Percentiles rank a stretch among this genome's conserved stretches.
These are phyloP conservation scores for Gastrolobium villosum DNA, from an alignment of 306 rosid species.

Conservation along the genomic window DNA sequence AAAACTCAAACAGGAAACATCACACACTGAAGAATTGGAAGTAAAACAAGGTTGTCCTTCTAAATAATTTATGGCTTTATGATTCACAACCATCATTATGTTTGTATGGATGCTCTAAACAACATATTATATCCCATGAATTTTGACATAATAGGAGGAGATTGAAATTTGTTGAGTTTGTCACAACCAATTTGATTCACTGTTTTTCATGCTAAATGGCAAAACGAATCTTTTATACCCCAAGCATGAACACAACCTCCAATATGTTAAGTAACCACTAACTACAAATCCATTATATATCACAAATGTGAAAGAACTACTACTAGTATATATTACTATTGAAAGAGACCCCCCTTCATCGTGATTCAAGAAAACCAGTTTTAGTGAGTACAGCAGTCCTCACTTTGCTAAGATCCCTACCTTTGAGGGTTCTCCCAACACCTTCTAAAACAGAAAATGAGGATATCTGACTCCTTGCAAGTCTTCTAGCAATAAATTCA, in stretches of 20 bases:
- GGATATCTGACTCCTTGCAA: conserved; percentile 81
- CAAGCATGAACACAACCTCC: conserved; percentile 31
- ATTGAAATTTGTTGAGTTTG: conserved; percentile 4
- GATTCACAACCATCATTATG: conserved; percentile 29
- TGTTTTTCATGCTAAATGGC: conserved; percentile 24
- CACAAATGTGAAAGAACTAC: conserved; percentile 41
- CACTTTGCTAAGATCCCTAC: conserved; percentile 89
- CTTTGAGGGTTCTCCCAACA: conserved; percentile 89
- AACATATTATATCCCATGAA: conserved; percentile 7
- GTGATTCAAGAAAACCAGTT: conserved; percentile 87
- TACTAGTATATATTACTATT: neutral
- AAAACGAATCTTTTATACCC: conserved; percentile 26
- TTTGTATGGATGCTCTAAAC: conserved; percentile 36
- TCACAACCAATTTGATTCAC: conserved; percentile 36
- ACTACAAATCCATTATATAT: conserved; percentile 40
- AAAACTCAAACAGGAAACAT: neutral
- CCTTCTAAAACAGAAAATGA: conserved; percentile 95
- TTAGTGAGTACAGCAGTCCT: conserved; percentile 75
- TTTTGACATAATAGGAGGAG: neutral
- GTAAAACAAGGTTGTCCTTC: conserved; percentile 2
- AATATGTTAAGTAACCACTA: conserved; percentile 31
- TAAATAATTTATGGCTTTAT: neutral
- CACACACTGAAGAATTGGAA: neutral
- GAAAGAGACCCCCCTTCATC: conserved; percentile 27
- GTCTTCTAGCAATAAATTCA: conserved; percentile 78